phyloP scores from a whole-genome alignment of 78 protist species.

The Dictyostelium capitatum region DNA sequence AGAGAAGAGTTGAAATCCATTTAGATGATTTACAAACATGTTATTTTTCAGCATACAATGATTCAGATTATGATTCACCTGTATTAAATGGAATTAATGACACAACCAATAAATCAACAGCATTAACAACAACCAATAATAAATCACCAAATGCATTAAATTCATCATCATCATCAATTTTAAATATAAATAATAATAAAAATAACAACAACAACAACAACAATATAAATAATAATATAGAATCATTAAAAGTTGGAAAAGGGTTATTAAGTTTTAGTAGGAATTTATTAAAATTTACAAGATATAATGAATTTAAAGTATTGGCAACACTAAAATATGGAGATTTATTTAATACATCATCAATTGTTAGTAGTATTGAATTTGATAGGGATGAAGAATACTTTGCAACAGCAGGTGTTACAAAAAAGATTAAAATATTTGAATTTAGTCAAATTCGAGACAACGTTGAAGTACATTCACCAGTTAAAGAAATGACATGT shows the following conservation, averaged over 20 bases:
- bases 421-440: constrained; percentile 85
- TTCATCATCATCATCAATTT: not conserved
- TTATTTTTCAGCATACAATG: constrained; percentile 71
- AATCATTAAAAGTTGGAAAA: constrained; percentile 35
- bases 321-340: constrained; percentile 78
- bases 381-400: constrained; percentile 86
- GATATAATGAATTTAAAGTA: constrained; percentile 57
- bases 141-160: not conserved
- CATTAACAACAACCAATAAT: not conserved
- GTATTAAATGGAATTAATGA: not conserved
- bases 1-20: constrained; percentile 71
- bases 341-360: constrained; percentile 69
- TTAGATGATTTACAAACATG: constrained; percentile 79
- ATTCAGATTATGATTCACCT: constrained; percentile 21
- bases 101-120: no score
- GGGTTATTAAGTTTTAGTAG: constrained; percentile 68
- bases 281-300: constrained; percentile 68
- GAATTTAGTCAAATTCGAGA: constrained; percentile 65
- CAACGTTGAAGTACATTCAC: constrained; percentile 76
- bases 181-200: not conserved
- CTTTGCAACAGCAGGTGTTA: constrained; percentile 91
- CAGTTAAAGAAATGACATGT: constrained; percentile 76
- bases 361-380: constrained; percentile 85
- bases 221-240: constrained; percentile 7
- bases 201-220: not conserved